A percentile compares a stretch with the other conserved stretches of the same genome.
Evolutionary conservation across 108 stramenopile genomes (phyloP).

Genomic region (Cyclotella atomus): DNA sequence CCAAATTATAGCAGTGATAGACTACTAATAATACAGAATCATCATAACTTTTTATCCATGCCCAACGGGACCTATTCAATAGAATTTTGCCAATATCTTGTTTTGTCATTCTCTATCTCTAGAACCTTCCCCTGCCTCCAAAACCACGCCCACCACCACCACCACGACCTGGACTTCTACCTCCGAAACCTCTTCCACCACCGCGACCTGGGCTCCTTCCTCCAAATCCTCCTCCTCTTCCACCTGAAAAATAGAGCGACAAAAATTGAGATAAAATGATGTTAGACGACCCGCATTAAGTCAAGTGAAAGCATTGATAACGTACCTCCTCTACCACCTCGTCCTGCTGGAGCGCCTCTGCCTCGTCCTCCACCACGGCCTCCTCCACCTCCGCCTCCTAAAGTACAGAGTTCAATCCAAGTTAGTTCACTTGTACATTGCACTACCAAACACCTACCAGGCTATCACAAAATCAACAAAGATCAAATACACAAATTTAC

Average conservation of each 20-base stretch:
- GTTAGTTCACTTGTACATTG: neutral
- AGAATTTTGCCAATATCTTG: neutral
- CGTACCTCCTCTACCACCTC: constrained; percentile 53
- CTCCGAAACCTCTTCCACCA: constrained; percentile 53
- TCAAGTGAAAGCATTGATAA: neutral
- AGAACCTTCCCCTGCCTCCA: constrained; percentile 43
- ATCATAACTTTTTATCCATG: neutral
- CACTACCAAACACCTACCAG: too few relatives aligned
- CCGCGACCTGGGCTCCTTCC: neutral
- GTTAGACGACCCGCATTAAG: neutral
- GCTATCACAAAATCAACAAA: constrained; percentile 9
- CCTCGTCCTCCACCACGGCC: constrained; percentile 67
- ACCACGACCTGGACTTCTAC: constrained; percentile 32
- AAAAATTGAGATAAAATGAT: neutral
- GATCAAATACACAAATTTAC: constrained; percentile 14
- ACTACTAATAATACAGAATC: too few relatives aligned
- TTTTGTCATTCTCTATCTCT: neutral
- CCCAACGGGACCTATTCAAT: neutral
- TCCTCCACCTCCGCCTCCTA: constrained; percentile 69
- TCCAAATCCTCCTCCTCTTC: too few relatives aligned
- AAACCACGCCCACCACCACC: constrained; percentile 51
- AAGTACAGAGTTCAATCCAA: neutral
- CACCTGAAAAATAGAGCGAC: neutral
- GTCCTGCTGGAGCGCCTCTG: constrained; percentile 53
- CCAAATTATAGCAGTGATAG: too few relatives aligned